These are phyloP conservation scores for Haematococcus sp. DNA, from an alignment of 139 green algal genomes.

Conservation along the genomic window DNA sequence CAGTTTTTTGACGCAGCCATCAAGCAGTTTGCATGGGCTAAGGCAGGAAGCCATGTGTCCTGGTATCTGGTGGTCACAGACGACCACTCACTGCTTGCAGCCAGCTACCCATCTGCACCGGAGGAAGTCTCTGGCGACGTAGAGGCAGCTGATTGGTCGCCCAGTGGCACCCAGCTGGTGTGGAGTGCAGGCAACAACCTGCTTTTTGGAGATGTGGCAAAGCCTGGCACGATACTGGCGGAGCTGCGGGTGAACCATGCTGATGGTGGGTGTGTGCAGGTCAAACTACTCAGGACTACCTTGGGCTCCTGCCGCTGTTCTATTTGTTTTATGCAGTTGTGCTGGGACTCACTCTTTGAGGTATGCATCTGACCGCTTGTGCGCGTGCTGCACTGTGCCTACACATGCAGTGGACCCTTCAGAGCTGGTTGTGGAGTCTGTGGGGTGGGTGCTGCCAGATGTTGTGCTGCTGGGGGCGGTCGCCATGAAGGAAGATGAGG, in stretches of 20 bases:
- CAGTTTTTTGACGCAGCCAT: not conserved
- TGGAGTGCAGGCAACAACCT: conserved; percentile 9
- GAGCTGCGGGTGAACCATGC: conserved; percentile 5
- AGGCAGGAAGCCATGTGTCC: not conserved
- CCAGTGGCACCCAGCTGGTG: not conserved
- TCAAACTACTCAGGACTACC: too few relatives aligned
- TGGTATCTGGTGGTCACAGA: conserved; percentile 10
- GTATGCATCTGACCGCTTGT: too few relatives aligned
- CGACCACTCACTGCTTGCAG: not conserved
- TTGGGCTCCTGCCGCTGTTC: too few relatives aligned
- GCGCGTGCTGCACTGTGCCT: too few relatives aligned
- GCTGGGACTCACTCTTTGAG: too few relatives aligned
- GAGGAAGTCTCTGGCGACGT: not conserved
- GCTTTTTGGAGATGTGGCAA: not conserved
- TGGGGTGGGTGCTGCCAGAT: conserved; percentile 3
- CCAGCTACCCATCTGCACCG: conserved; percentile 5
- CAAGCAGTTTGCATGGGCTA: conserved; percentile 24
- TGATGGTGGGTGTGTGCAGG: not conserved
- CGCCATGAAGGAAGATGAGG: not conserved
- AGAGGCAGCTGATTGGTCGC: conserved; percentile 14
- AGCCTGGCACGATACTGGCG: not conserved
- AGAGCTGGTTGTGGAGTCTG: conserved; percentile 14
- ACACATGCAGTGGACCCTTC: not conserved
- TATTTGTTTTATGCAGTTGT: too few relatives aligned
- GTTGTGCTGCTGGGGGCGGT: not conserved